These are phyloP conservation scores for Fusarium sp. DNA, from an alignment of 2,329 filamentous ascomycete species.

Conservation along the genomic window DNA sequence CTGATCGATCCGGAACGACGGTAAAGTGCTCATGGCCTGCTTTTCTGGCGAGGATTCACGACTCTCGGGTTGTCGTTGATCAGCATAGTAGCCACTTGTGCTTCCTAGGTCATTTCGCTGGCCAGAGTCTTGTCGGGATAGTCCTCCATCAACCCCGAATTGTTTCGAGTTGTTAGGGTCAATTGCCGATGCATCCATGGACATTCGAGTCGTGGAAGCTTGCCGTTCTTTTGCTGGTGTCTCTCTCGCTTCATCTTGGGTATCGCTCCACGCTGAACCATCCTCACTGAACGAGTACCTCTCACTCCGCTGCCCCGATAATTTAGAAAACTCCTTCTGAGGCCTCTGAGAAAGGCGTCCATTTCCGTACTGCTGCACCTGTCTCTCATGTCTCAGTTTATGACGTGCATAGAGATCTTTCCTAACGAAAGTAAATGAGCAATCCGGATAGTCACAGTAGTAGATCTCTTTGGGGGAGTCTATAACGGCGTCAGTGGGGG, in stretches of 20 bases:
- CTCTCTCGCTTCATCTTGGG: constrained; percentile 39
- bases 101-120: constrained; percentile 25
- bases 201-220: background rate
- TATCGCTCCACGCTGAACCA: constrained; percentile 42
- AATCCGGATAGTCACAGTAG: constrained; percentile 43
- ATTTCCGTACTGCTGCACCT: constrained; percentile 41
- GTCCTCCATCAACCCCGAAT: background rate
- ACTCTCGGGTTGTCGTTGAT: constrained; percentile 31
- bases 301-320: constrained; percentile 28
- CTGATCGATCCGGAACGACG: constrained; percentile 33
- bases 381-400: constrained; percentile 41
- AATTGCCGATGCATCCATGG: constrained; percentile 15
- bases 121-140: constrained; percentile 19
- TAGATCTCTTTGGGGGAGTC: constrained; percentile 45
- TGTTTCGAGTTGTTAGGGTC: constrained; percentile 3
- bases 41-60: constrained; percentile 39
- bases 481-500: constrained; percentile 24
- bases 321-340: constrained; percentile 38
- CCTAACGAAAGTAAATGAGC: constrained; percentile 43
- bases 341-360: constrained; percentile 39
- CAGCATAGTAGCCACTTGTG: constrained; percentile 25
- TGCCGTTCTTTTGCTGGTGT: constrained; percentile 29
- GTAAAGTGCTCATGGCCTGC: constrained; percentile 19
- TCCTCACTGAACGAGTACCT: constrained; percentile 42
- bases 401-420: constrained; percentile 43